These are phyloP conservation scores for Monosporozyma aquatica DNA, from an alignment of 805 yeast genomes.

Conservation along the genomic window DNA sequence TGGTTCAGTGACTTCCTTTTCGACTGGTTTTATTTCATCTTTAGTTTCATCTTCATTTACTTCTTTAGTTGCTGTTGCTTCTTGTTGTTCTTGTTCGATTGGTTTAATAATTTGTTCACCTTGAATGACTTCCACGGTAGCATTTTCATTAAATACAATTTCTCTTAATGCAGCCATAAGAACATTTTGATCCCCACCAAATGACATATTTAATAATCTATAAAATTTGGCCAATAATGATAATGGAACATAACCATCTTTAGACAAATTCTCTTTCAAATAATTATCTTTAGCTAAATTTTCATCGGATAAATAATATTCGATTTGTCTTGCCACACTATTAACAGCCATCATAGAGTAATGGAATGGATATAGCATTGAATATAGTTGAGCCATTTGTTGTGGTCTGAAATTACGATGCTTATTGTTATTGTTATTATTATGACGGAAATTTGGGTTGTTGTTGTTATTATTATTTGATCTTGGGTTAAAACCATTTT, in stretches of 20 bases:
- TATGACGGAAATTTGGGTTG: constrained; percentile 6
- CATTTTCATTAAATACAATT: constrained; percentile 23
- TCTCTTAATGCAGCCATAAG: constrained; percentile 29
- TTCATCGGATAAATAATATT: constrained; percentile 83
- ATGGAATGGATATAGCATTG: constrained; percentile 13
- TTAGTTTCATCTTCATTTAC: constrained; percentile 7
- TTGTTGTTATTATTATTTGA: too few relatives aligned
- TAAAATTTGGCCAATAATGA: constrained; percentile 22
- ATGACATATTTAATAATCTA: constrained; percentile 43
- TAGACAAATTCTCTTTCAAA: constrained; percentile 61
- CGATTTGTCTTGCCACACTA: constrained; percentile 49
- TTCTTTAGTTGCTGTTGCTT: constrained; percentile 2
- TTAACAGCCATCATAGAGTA: constrained; percentile 24
- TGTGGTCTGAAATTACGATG: constrained; percentile 9
- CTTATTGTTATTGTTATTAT: constrained; percentile 5
- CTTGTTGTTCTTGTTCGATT: constrained; percentile 4
- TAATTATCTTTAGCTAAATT: constrained; percentile 79
- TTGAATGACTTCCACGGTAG: constrained; percentile 23
- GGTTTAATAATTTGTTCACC: constrained; percentile 12
- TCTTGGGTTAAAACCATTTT: constrained; percentile 7
- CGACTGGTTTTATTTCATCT: neutral
- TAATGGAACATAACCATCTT: constrained; percentile 28
- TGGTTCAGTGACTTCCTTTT: constrained; percentile 4
- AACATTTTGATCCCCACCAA: constrained; percentile 31
- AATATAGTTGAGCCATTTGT: constrained; percentile 19